Evolutionary conservation across 2,329 filamentous ascomycete genomes (phyloP).

Genomic region (Beauveria sp.): DNA sequence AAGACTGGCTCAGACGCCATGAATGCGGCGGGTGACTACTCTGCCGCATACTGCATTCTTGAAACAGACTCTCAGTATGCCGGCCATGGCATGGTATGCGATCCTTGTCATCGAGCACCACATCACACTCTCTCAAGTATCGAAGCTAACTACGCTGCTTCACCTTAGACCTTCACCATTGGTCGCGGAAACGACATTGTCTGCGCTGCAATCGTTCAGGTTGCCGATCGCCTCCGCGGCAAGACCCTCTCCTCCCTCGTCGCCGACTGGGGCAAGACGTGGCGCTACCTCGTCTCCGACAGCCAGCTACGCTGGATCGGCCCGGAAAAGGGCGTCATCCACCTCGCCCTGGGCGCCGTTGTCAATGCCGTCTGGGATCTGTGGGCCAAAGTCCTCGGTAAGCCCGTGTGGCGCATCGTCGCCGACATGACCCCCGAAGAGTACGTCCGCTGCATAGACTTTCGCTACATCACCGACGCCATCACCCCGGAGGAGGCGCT

Average conservation of each 20-base stretch:
- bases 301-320: conserved; percentile 90
- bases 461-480: conserved; percentile 91
- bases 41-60: conserved; percentile 87
- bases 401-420: conserved; percentile 86
- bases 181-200: conserved; percentile 90
- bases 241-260: conserved; percentile 71
- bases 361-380: conserved; percentile 92
- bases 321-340: conserved; percentile 88
- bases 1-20: conserved; percentile 96
- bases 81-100: conserved; percentile 69
- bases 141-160: not conserved
- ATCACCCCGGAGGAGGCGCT: conserved; percentile 79
- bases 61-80: conserved; percentile 65
- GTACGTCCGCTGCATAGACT: conserved; percentile 83
- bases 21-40: conserved; percentile 92
- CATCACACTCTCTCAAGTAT: conserved; percentile 1
- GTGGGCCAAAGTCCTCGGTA: conserved; percentile 80
- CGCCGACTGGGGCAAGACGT: conserved; percentile 76
- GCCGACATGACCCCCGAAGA: conserved; percentile 86
- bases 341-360: conserved; percentile 80
- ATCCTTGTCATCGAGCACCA: not conserved
- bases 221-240: conserved; percentile 68
- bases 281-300: conserved; percentile 87
- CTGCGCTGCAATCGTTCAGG: conserved; percentile 71
- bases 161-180: conserved; percentile 58